These are phyloP conservation scores for Colletotrichum coccodes DNA, from an alignment of 2,329 filamentous ascomycete species.

Conservation along the genomic window DNA sequence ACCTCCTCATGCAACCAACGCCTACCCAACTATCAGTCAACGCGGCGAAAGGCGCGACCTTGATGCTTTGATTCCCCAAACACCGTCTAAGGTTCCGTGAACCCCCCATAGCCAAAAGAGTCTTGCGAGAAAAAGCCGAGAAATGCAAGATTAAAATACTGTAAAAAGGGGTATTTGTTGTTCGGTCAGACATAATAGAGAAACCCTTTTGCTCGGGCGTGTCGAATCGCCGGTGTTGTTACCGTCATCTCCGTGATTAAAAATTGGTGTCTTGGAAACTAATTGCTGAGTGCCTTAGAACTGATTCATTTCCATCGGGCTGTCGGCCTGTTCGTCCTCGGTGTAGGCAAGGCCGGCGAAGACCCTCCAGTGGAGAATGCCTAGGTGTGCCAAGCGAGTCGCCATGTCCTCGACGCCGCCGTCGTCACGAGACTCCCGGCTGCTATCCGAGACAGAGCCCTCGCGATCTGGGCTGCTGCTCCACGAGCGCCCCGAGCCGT, in stretches of 20 bases:
- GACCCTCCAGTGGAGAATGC: constrained; percentile 88
- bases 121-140: constrained; percentile 21
- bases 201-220: constrained; percentile 14
- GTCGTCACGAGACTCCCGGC: constrained; percentile 60
- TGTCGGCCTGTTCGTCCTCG: constrained; percentile 48
- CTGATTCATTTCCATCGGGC: constrained; percentile 43
- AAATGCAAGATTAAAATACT: constrained; percentile 34
- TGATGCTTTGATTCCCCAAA: constrained; percentile 27
- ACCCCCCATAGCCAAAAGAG: constrained; percentile 15
- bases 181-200: constrained; percentile 30
- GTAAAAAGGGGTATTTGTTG: constrained; percentile 34
- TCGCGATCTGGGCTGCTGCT: constrained; percentile 44
- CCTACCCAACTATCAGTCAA: constrained; percentile 21
- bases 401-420: constrained; percentile 74
- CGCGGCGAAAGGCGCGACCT: constrained; percentile 18
- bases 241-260: constrained; percentile 12
- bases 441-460: constrained; percentile 39
- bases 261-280: not conserved
- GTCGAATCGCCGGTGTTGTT: not conserved
- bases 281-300: constrained; percentile 27
- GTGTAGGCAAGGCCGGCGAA: constrained; percentile 83
- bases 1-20: constrained; percentile 25
- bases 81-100: constrained; percentile 29
- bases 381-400: constrained; percentile 82
- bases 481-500: constrained; percentile 47